Conservation (phyloP, 108 stramenopile species). For the Cyclotella baltica region DNA sequence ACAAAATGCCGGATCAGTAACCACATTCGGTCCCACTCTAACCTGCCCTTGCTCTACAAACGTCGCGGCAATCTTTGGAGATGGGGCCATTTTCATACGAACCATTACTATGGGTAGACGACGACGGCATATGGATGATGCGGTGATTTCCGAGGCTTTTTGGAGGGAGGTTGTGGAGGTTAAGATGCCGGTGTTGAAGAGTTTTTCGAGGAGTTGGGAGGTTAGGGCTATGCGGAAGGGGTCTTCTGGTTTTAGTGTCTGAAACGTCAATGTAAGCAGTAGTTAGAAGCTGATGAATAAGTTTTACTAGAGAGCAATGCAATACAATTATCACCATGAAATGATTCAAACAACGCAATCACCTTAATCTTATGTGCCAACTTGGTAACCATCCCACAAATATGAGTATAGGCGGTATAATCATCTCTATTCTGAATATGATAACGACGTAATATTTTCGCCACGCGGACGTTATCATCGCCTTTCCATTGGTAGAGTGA, state of each 20-base stretch:
- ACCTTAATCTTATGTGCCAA: slow-evolving; percentile 89
- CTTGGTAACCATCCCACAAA: slow-evolving; percentile 93
- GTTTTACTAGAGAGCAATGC: neutral
- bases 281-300: neutral
- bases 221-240: slow-evolving; percentile 97
- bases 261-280: neutral
- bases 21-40: slow-evolving; percentile 97
- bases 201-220: slow-evolving; percentile 94
- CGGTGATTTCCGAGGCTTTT: slow-evolving; percentile 94
- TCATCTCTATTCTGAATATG: slow-evolving; percentile 98
- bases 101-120: slow-evolving; percentile 99
- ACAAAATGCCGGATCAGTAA: slow-evolving; percentile 97
- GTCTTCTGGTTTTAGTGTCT: slow-evolving; percentile 87
- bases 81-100: slow-evolving; percentile 97
- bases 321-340: neutral
- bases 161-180: slow-evolving; percentile 84
- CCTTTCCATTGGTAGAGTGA: slow-evolving; percentile 97
- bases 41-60: slow-evolving; percentile 99
- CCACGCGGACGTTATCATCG: slow-evolving; percentile 95
- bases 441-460: slow-evolving; percentile 94
- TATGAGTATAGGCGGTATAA: slow-evolving; percentile 89
- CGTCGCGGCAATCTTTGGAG: slow-evolving; percentile 91
- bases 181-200: slow-evolving; percentile 91
- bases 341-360: neutral
- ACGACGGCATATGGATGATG: slow-evolving; percentile 94